Evolutionary conservation across 345 rosid species (phyloP).

Genomic region (Aethionema arabicum): DNA sequence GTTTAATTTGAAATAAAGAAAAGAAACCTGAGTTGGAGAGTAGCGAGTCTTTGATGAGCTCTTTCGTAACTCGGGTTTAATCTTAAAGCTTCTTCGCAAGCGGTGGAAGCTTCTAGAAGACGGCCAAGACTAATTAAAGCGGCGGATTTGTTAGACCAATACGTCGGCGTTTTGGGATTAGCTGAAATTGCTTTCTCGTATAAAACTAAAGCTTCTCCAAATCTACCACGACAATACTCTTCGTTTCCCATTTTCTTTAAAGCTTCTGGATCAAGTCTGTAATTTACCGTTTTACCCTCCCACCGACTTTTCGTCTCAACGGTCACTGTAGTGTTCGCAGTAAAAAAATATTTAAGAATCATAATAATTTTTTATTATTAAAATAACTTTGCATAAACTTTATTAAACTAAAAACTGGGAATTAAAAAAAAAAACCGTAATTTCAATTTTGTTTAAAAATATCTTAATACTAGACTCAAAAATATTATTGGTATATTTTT

Average conservation of each 20-base stretch:
- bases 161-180: slow-evolving; percentile 65
- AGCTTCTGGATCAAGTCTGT: slow-evolving; percentile 54
- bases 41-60: slow-evolving; percentile 72
- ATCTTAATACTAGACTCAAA: no score
- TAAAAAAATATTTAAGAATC: no score
- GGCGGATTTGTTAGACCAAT: slow-evolving; percentile 78
- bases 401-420: no score
- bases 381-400: no score
- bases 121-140: slow-evolving; percentile 81
- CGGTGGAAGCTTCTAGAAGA: slow-evolving; percentile 64
- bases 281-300: slow-evolving; percentile 30
- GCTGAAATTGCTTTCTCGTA: slow-evolving; percentile 74
- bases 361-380: no score
- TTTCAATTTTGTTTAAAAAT: no score
- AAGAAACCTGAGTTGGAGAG: slow-evolving; percentile 52
- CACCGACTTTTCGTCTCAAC: slow-evolving; percentile 11
- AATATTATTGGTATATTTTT: no score
- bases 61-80: slow-evolving; percentile 62
- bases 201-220: slow-evolving; percentile 65
- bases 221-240: slow-evolving; percentile 68
- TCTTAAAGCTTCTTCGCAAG: slow-evolving; percentile 71
- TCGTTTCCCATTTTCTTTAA: slow-evolving; percentile 77
- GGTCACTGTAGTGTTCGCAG: no score
- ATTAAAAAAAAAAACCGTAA: no score
- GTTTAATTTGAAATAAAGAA: neutral